These are phyloP conservation scores for Straminergon stramineum DNA, from an alignment of 225 moss, liverwort and hornwort genomes.

Conservation along the genomic window DNA sequence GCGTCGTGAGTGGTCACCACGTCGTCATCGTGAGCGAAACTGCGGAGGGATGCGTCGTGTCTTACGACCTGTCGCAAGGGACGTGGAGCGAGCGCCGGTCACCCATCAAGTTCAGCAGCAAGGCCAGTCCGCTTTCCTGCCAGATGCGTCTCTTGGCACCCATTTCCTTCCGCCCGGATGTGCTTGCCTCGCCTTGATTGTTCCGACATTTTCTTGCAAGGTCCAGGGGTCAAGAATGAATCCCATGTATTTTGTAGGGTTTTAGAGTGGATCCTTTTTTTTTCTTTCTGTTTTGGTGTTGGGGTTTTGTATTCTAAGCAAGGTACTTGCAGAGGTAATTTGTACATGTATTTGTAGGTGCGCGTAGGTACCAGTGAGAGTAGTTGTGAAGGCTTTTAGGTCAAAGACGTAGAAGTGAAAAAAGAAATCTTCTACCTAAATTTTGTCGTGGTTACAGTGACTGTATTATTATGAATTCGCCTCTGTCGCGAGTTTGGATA, in stretches of 20 bases:
- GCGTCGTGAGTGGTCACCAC: not conserved
- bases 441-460: not conserved
- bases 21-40: slow-evolving; percentile 24
- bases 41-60: slow-evolving; percentile 16
- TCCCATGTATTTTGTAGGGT: not conserved
- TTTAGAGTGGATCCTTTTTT: not conserved
- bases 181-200: not conserved
- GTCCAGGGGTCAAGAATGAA: not conserved
- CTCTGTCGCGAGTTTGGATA: not conserved
- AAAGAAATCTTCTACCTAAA: not conserved
- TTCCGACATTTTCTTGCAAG: not conserved
- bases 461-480: not conserved
- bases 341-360: not conserved
- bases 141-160: slow-evolving; percentile 1
- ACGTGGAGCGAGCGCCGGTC: slow-evolving; percentile 18
- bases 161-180: slow-evolving; percentile 20
- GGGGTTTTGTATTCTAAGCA: not conserved
- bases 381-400: not conserved
- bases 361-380: not conserved
- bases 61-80: slow-evolving; percentile 10
- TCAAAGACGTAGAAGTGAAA: not conserved
- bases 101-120: not conserved
- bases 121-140: not conserved
- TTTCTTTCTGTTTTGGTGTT: not conserved
- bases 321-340: not conserved